A percentile compares a stretch with the other conserved stretches of the same genome.
Conservation (phyloP, 179 eudicot species). For the Dionaea muscipula region DNA sequence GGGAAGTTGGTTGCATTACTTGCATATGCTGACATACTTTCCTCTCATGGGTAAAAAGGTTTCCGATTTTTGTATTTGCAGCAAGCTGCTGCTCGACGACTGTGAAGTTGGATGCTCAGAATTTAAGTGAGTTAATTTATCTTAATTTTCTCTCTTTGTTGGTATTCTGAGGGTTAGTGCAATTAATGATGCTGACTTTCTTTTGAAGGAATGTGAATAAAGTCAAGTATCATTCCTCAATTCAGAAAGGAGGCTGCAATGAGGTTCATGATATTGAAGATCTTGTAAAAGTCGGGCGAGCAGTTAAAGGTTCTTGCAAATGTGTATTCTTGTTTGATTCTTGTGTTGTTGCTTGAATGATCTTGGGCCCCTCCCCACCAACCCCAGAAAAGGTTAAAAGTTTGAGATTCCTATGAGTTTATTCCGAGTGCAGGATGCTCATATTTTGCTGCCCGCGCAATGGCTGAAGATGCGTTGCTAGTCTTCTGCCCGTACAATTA, state of each 20-base stretch:
- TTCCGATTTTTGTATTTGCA: slow-evolving; percentile 18
- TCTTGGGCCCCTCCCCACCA: not conserved
- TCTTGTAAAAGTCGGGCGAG: slow-evolving; percentile 74
- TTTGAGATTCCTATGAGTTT: not conserved
- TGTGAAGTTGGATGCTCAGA: slow-evolving; percentile 50
- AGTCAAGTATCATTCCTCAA: slow-evolving; percentile 64
- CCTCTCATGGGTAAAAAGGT: not conserved
- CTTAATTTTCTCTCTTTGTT: slow-evolving; percentile 11
- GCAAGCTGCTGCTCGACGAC: slow-evolving; percentile 65
- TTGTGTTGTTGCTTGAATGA: not conserved
- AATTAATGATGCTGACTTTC: slow-evolving; percentile 8
- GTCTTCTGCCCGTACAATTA: slow-evolving; percentile 91
- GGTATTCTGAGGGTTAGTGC: not conserved
- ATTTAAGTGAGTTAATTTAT: slow-evolving; percentile 51
- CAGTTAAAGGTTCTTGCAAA: slow-evolving; percentile 46
- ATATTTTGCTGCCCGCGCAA: slow-evolving; percentile 77
- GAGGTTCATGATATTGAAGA: slow-evolving; percentile 98
- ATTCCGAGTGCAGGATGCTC: slow-evolving; percentile 69
- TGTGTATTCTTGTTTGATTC: slow-evolving; percentile 2
- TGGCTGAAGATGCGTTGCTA: slow-evolving; percentile 81
- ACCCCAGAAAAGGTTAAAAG: not conserved
- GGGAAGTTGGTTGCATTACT: not conserved
- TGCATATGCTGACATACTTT: not conserved
- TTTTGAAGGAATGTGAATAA: slow-evolving; percentile 52
- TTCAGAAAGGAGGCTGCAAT: slow-evolving; percentile 73